These are phyloP conservation scores for Trichoderma reesei DNA, from an alignment of 495 filamentous ascomycete species.

Conservation along the genomic window DNA sequence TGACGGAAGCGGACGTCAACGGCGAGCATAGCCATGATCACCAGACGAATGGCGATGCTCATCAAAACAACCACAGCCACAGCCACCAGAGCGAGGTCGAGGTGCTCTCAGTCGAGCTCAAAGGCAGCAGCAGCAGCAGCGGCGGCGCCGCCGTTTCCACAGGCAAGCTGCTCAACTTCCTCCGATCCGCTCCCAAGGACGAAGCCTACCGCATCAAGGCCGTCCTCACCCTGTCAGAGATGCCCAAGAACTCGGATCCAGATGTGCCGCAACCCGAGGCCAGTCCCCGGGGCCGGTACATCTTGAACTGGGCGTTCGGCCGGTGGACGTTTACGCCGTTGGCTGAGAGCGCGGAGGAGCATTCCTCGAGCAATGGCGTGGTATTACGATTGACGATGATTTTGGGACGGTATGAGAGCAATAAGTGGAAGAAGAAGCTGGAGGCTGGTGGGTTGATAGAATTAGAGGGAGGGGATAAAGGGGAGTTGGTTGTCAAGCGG, in stretches of 20 bases:
- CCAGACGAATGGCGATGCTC: conserved; percentile 25
- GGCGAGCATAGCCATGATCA: conserved; percentile 21
- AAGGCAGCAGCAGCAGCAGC: conserved; percentile 16
- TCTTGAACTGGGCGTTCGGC: conserved; percentile 96
- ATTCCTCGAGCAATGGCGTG: conserved; percentile 36
- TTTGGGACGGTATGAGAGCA: conserved; percentile 71
- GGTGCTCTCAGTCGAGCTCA: conserved; percentile 67
- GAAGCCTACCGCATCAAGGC: conserved; percentile 95
- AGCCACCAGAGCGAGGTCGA: conserved; percentile 80
- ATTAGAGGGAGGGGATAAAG: conserved; percentile 30
- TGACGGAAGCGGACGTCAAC: conserved; percentile 27
- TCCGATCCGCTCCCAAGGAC: conserved; percentile 68
- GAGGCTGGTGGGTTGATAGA: conserved; percentile 52
- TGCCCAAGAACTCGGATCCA: conserved; percentile 52
- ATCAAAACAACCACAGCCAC: conserved; percentile 31
- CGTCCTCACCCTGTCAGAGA: conserved; percentile 50
- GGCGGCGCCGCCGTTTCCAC: conserved; percentile 45
- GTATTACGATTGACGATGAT: conserved; percentile 74
- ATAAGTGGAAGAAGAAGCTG: conserved; percentile 81
- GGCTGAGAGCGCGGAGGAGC: conserved; percentile 30
- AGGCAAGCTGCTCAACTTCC: conserved; percentile 51
- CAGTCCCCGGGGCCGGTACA: conserved; percentile 42
- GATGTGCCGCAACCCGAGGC: conserved; percentile 20
- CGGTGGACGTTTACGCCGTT: conserved; percentile 79
- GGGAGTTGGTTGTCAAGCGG: conserved; percentile 34